Base-by-base conservation (phyloP, 208 protist species). In the Cochliopodium minus region DNA sequence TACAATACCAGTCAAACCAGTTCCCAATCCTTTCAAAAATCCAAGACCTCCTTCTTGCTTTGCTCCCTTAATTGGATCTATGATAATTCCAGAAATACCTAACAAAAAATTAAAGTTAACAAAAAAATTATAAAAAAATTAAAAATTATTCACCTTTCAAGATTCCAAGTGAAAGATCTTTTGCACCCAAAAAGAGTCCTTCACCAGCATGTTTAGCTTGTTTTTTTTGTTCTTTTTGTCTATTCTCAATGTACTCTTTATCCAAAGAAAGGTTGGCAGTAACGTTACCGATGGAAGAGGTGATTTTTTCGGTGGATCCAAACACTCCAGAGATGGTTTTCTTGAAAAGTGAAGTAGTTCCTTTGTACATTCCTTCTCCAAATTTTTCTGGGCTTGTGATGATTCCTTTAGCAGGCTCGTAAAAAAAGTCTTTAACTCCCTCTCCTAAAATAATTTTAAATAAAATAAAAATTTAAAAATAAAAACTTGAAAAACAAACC, bases 1-100 rank as follows among this genome's bases (percentile, higher is more conserved):
- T 3, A 85, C 66, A 22, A 87, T 72, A 28, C 85, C 85, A 40
- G 86, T 63, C 4, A 87, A 50, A 40, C 85, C 85, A 20, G 85
- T 76, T 29, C 75, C 79, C 3, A 83, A 59, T n/a, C 83, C 86
- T 25, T 77, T 77, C n/a, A 88, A 10, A 25, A 87, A 73, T 17
- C 86, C 86, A 5, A 57, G 38, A 13, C 73, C 63, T 25, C 86
- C 86, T 4, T 65, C 67, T 69, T 86, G 69, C 4, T 73, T 71
- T 1, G 72, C 73, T 9, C 86, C 86, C 55, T 86, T 72, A 56
- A 82, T 70, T 17, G 86, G 86, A 38, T 77, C 62, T 52, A 71
- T 73, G 38, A 87, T 70, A 10, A 92, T 64, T 2, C 83, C 86
- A 49, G 67, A 71, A 29, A 88, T 53, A 10, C 64, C 69, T 20